Conservation (phyloP, 1,139 yeast species). For the Suhomyces maxii region DNA sequence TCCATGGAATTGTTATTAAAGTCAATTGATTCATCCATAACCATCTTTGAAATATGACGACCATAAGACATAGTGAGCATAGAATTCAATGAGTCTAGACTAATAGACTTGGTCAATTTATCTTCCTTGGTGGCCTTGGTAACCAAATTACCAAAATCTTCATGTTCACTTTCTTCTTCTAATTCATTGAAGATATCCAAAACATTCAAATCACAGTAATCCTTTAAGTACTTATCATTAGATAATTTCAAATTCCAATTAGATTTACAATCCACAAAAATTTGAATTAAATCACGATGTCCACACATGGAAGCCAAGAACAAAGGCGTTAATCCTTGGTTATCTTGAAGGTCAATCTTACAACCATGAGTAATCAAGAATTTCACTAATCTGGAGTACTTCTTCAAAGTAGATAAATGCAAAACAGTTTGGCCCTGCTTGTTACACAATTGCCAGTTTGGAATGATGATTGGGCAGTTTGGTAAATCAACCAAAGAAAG, state of each 20-base stretch:
- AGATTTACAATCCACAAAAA: slow-evolving; percentile 64
- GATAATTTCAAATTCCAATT: slow-evolving; percentile 57
- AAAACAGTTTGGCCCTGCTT: slow-evolving; percentile 82
- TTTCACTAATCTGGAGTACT: slow-evolving; percentile 60
- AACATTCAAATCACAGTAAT: slow-evolving; percentile 65
- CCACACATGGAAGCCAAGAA: slow-evolving; percentile 84
- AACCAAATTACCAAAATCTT: slow-evolving; percentile 14
- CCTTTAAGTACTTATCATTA: slow-evolving; percentile 55
- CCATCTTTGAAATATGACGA: slow-evolving; percentile 46
- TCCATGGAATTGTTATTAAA: slow-evolving; percentile 9
- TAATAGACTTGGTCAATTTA: slow-evolving; percentile 27
- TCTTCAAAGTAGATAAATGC: slow-evolving; percentile 78
- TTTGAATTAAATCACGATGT: slow-evolving; percentile 57
- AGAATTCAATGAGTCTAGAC: slow-evolving; percentile 44
- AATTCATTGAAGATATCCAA: slow-evolving; percentile 50
- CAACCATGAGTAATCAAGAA: slow-evolving; percentile 79
- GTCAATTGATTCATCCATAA: slow-evolving; percentile 22
- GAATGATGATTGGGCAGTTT: slow-evolving; percentile 59
- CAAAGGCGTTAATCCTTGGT: slow-evolving; percentile 81
- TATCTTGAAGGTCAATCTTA: slow-evolving; percentile 70
- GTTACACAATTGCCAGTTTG: slow-evolving; percentile 82
- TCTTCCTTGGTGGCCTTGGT: slow-evolving; percentile 15
- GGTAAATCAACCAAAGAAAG: slow-evolving; percentile 63
- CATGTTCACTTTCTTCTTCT: slow-evolving; percentile 19
- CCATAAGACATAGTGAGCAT: slow-evolving; percentile 42